Base-by-base conservation (phyloP, 2,329 filamentous ascomycete species). In the Tolypocladium tropicale region DNA sequence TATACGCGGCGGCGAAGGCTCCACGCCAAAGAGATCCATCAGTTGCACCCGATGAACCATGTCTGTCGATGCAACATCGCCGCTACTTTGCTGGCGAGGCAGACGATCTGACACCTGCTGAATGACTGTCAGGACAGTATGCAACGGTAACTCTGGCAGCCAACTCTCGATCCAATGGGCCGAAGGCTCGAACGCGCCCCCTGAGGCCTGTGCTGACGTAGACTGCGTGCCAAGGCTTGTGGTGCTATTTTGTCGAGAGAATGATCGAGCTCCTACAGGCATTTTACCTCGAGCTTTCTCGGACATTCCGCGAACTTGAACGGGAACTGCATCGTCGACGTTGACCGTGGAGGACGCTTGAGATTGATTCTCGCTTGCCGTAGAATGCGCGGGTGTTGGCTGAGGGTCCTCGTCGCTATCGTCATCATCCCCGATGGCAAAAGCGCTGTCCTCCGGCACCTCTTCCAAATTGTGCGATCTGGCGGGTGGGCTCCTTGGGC, bases 251-350 rank as follows among this genome's bases (percentile, higher is more conserved):
- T 96, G 91, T 21, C 93, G 80, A 0, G 92, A 96, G 68, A 96
- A 96, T 2, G 82, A 82, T n/a, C 83, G 81, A 53, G 86, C 79
- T 1, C 89, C 88, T 14, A 89, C 90, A 32, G 93, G 94, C 84
- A 95, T 90, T 72, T 99, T 99, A 9, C 94, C 94, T 53, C 94
- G 80, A 18, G 94, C 94, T 70, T 97, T 99, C 71, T 97, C 94
- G 23, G 93, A 96, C 89, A 97, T 96, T 55, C 91, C 91, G 56
- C 90, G 83, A 33, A 95, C 70, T 68, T 96, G 92, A 23, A 85
- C 79, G 16, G 90, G 91, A 11, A 95, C 83, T 4, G 88, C 86
- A 58, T 95, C 91, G 57, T 95, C 90, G 1, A 81, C 73, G 41
- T 77, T 76, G 0, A 82, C 83, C 0, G 83, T 82, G 0, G 89